Conservation (phyloP, 257 asterid species). For the Cynanchum wilfordii region DNA sequence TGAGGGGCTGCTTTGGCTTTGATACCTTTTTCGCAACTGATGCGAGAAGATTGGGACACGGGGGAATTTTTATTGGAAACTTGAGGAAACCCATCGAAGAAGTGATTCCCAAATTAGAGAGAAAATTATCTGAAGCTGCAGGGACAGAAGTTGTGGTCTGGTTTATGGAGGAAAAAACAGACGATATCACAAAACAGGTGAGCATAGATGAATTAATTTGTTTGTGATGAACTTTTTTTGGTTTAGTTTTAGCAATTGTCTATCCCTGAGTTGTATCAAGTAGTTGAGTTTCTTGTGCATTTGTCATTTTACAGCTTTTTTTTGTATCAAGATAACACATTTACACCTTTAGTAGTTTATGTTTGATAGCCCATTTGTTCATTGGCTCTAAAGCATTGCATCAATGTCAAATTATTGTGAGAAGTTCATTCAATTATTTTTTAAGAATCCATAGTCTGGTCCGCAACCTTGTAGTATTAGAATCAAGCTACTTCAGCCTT, state of each 20-base stretch:
- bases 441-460: neutral
- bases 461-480: neutral
- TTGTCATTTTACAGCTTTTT: neutral
- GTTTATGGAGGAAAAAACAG: slow-evolving; percentile 80
- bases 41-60: slow-evolving; percentile 91
- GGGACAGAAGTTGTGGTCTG: slow-evolving; percentile 86
- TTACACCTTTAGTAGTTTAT: neutral
- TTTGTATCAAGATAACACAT: neutral
- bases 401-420: neutral
- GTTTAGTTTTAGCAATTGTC: neutral
- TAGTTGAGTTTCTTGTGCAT: neutral
- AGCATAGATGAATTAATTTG: neutral
- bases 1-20: slow-evolving; percentile 80
- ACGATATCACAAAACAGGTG: slow-evolving; percentile 85
- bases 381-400: neutral
- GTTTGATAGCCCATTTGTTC: neutral
- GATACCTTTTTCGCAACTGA: slow-evolving; percentile 83
- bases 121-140: slow-evolving; percentile 80
- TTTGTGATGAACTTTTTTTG: neutral
- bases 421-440: neutral
- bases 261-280: neutral
- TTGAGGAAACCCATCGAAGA: slow-evolving; percentile 80
- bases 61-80: slow-evolving; percentile 83
- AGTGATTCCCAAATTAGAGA: slow-evolving; percentile 81
- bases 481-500: neutral